phyloP scores from a whole-genome alignment of 2,329 filamentous ascomycete species.

The Talaromyces sp. region DNA sequence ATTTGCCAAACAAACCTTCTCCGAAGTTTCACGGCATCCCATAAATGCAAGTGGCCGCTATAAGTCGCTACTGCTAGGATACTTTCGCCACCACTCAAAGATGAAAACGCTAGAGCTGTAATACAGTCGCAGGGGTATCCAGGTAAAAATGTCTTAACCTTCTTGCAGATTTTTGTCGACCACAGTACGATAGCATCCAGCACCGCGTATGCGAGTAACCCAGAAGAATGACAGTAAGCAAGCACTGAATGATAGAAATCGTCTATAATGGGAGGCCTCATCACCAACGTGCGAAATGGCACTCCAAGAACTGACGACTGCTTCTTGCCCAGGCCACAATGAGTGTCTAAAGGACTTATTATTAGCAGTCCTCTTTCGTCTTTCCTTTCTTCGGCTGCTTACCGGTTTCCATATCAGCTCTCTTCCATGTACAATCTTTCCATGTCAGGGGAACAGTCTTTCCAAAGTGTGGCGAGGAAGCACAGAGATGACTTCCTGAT shows the following conservation, averaged over 20 bases:
- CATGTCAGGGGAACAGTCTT: conserved; percentile 34
- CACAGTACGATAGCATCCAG: conserved; percentile 78
- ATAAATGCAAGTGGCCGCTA: conserved; percentile 70
- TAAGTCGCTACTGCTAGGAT: conserved; percentile 84
- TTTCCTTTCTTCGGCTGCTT: conserved; percentile 23
- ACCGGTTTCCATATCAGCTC: conserved; percentile 29
- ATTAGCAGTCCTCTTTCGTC: not conserved
- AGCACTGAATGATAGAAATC: conserved; percentile 94
- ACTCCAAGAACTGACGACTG: not conserved
- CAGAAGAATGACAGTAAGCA: conserved; percentile 72
- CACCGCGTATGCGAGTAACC: conserved; percentile 79
- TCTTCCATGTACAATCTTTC: conserved; percentile 40
- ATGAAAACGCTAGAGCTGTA: conserved; percentile 89
- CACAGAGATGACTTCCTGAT: conserved; percentile 24
- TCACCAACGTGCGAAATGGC: conserved; percentile 76
- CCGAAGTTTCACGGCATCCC: conserved; percentile 64
- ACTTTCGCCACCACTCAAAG: conserved; percentile 65
- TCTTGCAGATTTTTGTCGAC: conserved; percentile 72
- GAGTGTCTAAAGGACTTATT: not conserved
- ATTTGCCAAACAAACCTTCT: conserved; percentile 74
- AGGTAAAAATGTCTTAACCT: conserved; percentile 52
- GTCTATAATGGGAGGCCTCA: conserved; percentile 77
- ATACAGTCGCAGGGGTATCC: conserved; percentile 53
- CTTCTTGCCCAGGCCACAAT: not conserved
- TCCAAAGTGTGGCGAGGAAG: conserved; percentile 28